These are phyloP conservation scores for Leishmania aethiopica DNA, from an alignment of 208 protist genomes.

Conservation along the genomic window DNA sequence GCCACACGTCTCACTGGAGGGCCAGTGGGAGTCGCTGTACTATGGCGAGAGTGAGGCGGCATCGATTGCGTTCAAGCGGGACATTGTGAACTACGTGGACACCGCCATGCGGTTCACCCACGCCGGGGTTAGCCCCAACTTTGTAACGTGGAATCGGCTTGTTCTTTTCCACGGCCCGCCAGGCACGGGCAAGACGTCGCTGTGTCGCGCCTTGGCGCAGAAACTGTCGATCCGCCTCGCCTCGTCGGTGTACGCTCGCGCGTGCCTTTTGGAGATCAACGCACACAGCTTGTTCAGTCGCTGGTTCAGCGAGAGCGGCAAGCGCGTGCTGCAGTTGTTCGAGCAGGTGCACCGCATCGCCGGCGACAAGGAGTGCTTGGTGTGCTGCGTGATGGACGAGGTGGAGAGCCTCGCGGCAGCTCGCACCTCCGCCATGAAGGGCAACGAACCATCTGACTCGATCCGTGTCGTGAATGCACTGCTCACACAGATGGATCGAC, in stretches of 20 bases:
- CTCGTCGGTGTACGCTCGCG: slow-evolving; percentile 35
- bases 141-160: slow-evolving; percentile 82
- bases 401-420: slow-evolving; percentile 96
- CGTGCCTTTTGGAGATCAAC: slow-evolving; percentile 94
- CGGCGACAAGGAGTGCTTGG: slow-evolving; percentile 57
- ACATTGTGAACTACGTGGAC: slow-evolving; percentile 91
- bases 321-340: slow-evolving; percentile 97
- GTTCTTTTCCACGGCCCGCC: slow-evolving; percentile 93
- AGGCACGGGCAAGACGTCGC: slow-evolving; percentile 95
- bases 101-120: slow-evolving; percentile 90
- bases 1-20: slow-evolving; percentile 75
- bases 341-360: slow-evolving; percentile 79
- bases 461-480: slow-evolving; percentile 96
- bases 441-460: slow-evolving; percentile 95
- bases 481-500: slow-evolving; percentile 96
- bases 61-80: slow-evolving; percentile 78
- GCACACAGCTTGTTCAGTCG: slow-evolving; percentile 96
- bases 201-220: slow-evolving; percentile 87
- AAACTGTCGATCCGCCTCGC: slow-evolving; percentile 78
- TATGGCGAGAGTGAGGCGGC: slow-evolving; percentile 66
- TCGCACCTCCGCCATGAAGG: slow-evolving; percentile 81
- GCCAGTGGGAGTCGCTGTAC: slow-evolving; percentile 87
- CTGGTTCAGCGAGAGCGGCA: slow-evolving; percentile 98
- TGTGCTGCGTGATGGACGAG: slow-evolving; percentile 95
- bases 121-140: slow-evolving; percentile 73